Percentiles rank a stretch among this genome's conserved stretches.
Evolutionary conservation across 139 green algal genomes (phyloP).

Genomic region (Parachlorella kessleri): DNA sequence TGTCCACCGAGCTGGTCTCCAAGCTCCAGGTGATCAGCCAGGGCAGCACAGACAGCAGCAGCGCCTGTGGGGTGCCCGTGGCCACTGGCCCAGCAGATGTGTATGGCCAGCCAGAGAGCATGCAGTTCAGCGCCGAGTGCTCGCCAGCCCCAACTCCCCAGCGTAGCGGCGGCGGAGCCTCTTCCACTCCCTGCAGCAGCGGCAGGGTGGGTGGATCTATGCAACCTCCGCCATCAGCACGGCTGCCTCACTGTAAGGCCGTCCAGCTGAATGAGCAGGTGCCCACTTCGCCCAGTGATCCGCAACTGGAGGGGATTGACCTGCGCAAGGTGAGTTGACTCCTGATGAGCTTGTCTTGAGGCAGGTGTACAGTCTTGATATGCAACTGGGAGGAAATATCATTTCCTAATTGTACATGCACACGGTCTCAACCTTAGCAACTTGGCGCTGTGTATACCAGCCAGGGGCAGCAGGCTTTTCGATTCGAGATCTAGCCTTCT

Average conservation of each 20-base stretch:
- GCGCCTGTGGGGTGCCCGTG: too few species aligned
- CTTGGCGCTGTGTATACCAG: too few species aligned
- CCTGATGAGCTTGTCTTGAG: too few species aligned
- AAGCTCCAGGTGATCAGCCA: not conserved
- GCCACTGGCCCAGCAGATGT: not conserved
- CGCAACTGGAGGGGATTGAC: not conserved
- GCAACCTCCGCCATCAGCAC: not conserved
- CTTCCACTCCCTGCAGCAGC: too few species aligned
- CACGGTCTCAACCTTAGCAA: too few species aligned
- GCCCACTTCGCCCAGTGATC: not conserved
- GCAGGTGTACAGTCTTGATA: too few species aligned
- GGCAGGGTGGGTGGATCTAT: not conserved
- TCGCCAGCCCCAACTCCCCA: not conserved
- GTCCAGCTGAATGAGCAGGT: not conserved
- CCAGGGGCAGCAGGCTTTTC: too few species aligned
- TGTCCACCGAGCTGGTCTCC: not conserved
- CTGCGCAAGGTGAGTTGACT: too few species aligned
- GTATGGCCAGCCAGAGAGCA: not conserved
- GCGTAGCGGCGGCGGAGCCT: not conserved
- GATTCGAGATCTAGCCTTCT: too few species aligned
- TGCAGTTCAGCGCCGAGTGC: not conserved
- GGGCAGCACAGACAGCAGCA: not conserved
- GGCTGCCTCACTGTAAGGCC: not conserved
- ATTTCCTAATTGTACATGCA: too few species aligned
- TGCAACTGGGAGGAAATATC: too few species aligned